These are phyloP conservation scores for Babesia ovata DNA, from an alignment of 169 alveolate genomes.

Conservation along the genomic window DNA sequence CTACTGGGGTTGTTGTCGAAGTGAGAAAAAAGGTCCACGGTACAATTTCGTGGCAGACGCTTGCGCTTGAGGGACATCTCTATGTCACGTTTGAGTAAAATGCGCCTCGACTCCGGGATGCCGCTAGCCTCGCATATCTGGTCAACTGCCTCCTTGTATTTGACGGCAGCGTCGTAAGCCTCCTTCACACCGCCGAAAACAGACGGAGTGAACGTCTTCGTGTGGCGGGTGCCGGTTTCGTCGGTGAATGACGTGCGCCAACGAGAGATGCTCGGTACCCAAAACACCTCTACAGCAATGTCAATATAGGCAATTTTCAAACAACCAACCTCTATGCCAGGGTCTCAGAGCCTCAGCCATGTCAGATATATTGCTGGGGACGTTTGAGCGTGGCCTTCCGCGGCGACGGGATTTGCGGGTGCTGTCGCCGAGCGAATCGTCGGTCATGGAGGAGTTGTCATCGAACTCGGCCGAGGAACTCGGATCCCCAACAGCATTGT, in stretches of 20 bases:
- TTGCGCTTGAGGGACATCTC: constrained; percentile 28
- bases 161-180: constrained; percentile 70
- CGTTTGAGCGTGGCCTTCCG: neutral
- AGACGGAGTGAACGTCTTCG: constrained; percentile 67
- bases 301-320: neutral
- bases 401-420: constrained; percentile 15
- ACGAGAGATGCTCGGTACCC: constrained; percentile 69
- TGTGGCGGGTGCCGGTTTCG: constrained; percentile 47
- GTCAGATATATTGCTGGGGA: constrained; percentile 1
- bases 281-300: constrained; percentile 33
- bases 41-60: constrained; percentile 4
- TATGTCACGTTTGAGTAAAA: neutral
- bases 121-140: constrained; percentile 40
- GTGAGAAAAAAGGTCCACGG: neutral
- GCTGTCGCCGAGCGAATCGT: neutral
- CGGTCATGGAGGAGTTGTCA: neutral
- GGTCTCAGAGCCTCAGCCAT: constrained; percentile 21
- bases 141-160: constrained; percentile 49
- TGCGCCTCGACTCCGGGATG: constrained; percentile 8
- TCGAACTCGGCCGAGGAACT: neutral
- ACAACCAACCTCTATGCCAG: constrained; percentile 20
- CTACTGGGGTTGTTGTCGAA: neutral
- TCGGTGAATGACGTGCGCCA: constrained; percentile 66
- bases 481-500: neutral
- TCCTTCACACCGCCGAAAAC: constrained; percentile 66